A percentile compares a stretch with the other conserved stretches of the same genome.
phyloP scores from a whole-genome alignment of 1,284 basidiomycete genomes.

The Ustilago loliicola region DNA sequence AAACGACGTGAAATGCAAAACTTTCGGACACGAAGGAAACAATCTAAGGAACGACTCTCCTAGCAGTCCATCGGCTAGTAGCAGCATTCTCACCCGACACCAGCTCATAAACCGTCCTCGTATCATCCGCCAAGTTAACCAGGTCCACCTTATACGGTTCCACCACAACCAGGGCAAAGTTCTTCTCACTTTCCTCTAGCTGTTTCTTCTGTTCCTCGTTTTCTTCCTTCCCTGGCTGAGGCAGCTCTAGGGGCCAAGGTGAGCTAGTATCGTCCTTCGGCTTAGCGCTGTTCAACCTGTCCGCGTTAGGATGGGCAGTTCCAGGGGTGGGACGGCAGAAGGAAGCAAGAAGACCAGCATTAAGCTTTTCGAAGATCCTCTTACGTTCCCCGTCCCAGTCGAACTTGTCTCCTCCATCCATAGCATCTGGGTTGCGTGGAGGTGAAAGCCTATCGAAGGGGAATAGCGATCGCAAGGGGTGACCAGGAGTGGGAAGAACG shows the following conservation, averaged over 20 bases:
- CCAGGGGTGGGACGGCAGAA: constrained; percentile 71
- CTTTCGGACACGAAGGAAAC: neutral
- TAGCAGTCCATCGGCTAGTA: constrained; percentile 58
- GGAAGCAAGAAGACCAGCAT: constrained; percentile 68
- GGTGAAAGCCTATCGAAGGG: constrained; percentile 50
- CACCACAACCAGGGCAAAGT: constrained; percentile 68
- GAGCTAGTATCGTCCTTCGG: constrained; percentile 45
- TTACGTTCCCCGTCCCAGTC: constrained; percentile 70
- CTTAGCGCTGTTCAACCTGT: constrained; percentile 14
- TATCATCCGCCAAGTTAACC: constrained; percentile 64
- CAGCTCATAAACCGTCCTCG: constrained; percentile 62
- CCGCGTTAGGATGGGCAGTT: constrained; percentile 53
- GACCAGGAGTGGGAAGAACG: constrained; percentile 60
- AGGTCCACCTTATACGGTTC: constrained; percentile 69
- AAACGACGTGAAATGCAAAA: neutral
- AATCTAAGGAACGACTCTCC: constrained; percentile 63
- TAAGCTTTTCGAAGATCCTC: constrained; percentile 70
- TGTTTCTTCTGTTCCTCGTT: constrained; percentile 62
- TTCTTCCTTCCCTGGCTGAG: constrained; percentile 63
- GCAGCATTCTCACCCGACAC: constrained; percentile 35
- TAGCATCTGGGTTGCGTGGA: constrained; percentile 30
- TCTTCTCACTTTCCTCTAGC: constrained; percentile 60
- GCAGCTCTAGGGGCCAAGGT: constrained; percentile 63
- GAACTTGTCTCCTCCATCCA: constrained; percentile 49
- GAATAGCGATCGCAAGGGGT: constrained; percentile 49